Percentiles rank a stretch among this genome's conserved stretches.
phyloP scores from a whole-genome alignment of 192 early-diverging fungal genomes.

The Radiomyces spectabilis region DNA sequence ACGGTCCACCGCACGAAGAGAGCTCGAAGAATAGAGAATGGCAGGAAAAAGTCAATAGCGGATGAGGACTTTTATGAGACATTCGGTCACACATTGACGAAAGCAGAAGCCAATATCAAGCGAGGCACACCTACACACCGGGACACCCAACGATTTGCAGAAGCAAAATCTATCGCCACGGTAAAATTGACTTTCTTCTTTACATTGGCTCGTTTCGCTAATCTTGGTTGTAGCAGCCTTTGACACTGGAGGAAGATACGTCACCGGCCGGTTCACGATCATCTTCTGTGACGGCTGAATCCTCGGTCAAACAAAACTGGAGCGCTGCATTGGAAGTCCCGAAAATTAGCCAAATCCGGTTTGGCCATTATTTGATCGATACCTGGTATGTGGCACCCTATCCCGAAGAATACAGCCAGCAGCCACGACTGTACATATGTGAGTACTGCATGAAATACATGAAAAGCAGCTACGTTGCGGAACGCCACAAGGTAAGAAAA shows the following conservation, averaged over 20 bases:
- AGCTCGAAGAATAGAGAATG: background rate
- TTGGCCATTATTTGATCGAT: constrained; percentile 80
- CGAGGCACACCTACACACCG: constrained; percentile 40
- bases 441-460: constrained; percentile 98
- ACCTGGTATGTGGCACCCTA: constrained; percentile 96
- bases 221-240: too few relatives aligned
- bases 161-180: constrained; percentile 34
- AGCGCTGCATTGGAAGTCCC: background rate
- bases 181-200: too few relatives aligned
- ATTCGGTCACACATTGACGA: constrained; percentile 44
- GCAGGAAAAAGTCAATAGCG: background rate
- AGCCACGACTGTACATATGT: constrained; percentile 80
- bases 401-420: constrained; percentile 89
- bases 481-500: constrained; percentile 59
- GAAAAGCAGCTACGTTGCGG: constrained; percentile 76
- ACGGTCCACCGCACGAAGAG: background rate
- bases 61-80: constrained; percentile 18
- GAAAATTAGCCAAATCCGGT: constrained; percentile 65
- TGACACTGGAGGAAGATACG: too few relatives aligned
- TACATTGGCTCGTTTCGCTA: too few relatives aligned
- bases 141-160: constrained; percentile 47
- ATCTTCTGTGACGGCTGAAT: too few relatives aligned
- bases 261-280: too few relatives aligned
- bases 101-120: constrained; percentile 43
- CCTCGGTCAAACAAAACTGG: too few relatives aligned